Conservation (phyloP, 1,139 yeast genomes). For the Candida sp. region DNA sequence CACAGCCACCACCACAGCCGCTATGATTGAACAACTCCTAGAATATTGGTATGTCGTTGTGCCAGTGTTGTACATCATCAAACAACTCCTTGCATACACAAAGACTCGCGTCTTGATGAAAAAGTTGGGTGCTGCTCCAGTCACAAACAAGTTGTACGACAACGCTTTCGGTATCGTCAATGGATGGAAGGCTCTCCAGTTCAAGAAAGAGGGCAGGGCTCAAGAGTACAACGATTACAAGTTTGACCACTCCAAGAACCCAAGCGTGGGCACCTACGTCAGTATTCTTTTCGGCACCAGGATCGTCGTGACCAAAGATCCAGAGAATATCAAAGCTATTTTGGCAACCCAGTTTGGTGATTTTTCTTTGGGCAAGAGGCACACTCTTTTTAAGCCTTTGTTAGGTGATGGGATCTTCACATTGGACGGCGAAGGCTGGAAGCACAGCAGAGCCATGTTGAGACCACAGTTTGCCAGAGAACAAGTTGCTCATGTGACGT, state of each 20-base stretch:
- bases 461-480: slow-evolving; percentile 58
- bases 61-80: background rate
- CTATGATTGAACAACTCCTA: background rate
- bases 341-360: slow-evolving; percentile 50
- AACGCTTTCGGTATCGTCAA: slow-evolving; percentile 19
- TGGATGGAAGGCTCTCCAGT: slow-evolving; percentile 14
- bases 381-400: slow-evolving; percentile 38
- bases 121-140: slow-evolving; percentile 21
- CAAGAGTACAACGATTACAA: slow-evolving; percentile 11
- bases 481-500: slow-evolving; percentile 49
- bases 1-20: no score
- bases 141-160: slow-evolving; percentile 16
- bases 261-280: background rate
- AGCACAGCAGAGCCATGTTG: slow-evolving; percentile 54
- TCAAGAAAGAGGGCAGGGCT: slow-evolving; percentile 16
- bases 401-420: slow-evolving; percentile 61
- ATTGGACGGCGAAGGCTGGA: slow-evolving; percentile 56
- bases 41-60: slow-evolving; percentile 3
- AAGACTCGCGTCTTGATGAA: slow-evolving; percentile 8
- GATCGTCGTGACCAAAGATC: slow-evolving; percentile 23
- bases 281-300: slow-evolving; percentile 21
- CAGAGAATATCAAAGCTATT: slow-evolving; percentile 37
- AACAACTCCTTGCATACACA: background rate
- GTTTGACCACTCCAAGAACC: background rate
- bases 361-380: slow-evolving; percentile 51